These are phyloP conservation scores for Tylopilus rubrobrunneus DNA, from an alignment of 768 basidiomycete genomes.

Conservation along the genomic window DNA sequence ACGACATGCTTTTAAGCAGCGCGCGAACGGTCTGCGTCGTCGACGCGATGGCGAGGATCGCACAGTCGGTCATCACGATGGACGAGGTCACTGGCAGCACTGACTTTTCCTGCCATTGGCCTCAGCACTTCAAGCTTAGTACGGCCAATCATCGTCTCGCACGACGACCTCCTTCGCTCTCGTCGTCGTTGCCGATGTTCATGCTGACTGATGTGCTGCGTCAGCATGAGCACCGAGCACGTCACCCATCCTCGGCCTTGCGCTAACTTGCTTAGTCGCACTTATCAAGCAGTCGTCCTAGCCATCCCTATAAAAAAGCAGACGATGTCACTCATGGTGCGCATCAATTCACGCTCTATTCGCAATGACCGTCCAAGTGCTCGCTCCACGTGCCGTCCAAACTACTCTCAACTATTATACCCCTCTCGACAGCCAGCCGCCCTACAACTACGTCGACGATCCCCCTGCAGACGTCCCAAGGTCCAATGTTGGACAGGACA, in stretches of 20 bases:
- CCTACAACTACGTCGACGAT: conserved; percentile 33
- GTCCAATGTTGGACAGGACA: conserved; percentile 29
- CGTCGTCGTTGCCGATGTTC: neutral
- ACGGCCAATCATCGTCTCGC: neutral
- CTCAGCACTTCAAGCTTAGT: no score
- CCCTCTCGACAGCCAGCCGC: conserved; percentile 26
- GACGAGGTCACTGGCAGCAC: neutral
- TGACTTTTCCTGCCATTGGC: neutral
- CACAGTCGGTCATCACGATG: conserved; percentile 16
- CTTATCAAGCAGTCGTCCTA: neutral
- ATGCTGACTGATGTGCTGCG: conserved; percentile 11
- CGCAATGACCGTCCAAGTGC: conserved; percentile 20
- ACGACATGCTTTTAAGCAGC: conserved; percentile 26
- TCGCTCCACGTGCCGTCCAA: conserved; percentile 33
- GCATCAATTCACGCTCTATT: neutral
- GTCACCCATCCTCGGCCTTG: conserved; percentile 3
- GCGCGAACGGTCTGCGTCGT: conserved; percentile 14
- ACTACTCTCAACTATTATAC: conserved; percentile 37
- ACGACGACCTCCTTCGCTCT: neutral
- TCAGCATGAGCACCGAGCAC: conserved; percentile 11
- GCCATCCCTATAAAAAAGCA: conserved; percentile 8
- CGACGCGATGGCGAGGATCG: conserved; percentile 26
- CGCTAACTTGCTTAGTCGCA: neutral
- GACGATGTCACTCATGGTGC: neutral
- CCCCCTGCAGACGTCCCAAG: conserved; percentile 26